Base-by-base conservation (phyloP, 768 basidiomycete genomes). In the Lentinus tigrinus region DNA sequence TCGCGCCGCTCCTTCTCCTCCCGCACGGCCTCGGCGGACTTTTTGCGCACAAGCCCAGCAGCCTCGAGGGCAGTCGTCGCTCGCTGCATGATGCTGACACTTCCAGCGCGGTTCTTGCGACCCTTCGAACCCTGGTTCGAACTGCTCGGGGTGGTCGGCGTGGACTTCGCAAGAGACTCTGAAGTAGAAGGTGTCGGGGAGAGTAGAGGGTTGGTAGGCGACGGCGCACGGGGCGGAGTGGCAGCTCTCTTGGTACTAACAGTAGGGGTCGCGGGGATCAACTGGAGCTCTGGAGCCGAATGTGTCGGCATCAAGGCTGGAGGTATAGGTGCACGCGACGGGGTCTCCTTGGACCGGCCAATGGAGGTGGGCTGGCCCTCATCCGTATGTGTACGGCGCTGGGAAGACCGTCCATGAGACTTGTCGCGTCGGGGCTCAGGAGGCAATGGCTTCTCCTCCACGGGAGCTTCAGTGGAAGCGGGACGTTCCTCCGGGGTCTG, bases 31-130 rank as follows among this genome's bases (percentile, higher is more conserved):
- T 94, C 93, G 0, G 82, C 74, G 4, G 88, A 89, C 72, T 90
- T 93, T 74, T 94, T 93, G 58, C 88, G 76, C 47, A 93, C 89
- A 10, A 95, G 73, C 2, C 92, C 89, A 13, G 88, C 89, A 10
- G 91, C 93, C 69, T 93, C 91, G 24, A 94, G 78, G 1, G 90
- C 93, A 1, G 93, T 96, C 2, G 94, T 95, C 0, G 93, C 95
- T 24, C 95, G 85, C 66, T 98, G 95, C 82, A 98, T 91, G 71
- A 98, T 97, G 66, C 89, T 95, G 51, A 98, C 91, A 57, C 95
- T 96, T 6, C 93, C 91, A 2, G 93, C 86, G 16, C 95, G 80
- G 24, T 73, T 76, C 70, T 95, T 95, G 27, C 72, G 73, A 2
- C 75, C 75, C 52, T 78, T 74, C 47, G 86, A 79, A 19, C 79